A percentile compares a stretch with the other conserved stretches of the same genome.
These are phyloP conservation scores for Naganishia vaughanmartiniae DNA, from an alignment of 768 basidiomycete species.

Conservation along the genomic window DNA sequence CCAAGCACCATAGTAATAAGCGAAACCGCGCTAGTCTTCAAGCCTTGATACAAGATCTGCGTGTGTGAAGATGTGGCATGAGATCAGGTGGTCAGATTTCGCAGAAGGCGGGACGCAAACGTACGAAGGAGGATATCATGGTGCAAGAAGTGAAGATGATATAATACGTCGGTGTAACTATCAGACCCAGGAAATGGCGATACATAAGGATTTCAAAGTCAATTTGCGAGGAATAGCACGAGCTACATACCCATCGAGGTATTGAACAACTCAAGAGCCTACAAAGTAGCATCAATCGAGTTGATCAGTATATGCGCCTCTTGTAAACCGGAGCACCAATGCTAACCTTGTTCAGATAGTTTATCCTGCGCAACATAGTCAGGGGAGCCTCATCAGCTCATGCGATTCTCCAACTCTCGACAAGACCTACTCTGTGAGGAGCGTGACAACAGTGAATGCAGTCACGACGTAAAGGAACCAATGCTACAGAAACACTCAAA, in stretches of 20 bases:
- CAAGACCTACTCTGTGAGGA: conserved; percentile 59
- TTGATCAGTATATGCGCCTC: not conserved
- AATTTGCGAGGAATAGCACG: not conserved
- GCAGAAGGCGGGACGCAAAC: not conserved
- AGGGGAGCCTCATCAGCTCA: not conserved
- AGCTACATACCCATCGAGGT: conserved; percentile 52
- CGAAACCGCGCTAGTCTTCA: conserved; percentile 69
- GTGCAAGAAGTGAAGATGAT: conserved; percentile 55
- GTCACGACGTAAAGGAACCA: conserved; percentile 69
- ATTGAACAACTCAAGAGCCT: conserved; percentile 89
- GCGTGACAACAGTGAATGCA: conserved; percentile 75
- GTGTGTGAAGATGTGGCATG: not conserved
- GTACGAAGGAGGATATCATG: conserved; percentile 51
- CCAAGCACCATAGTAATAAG: conserved; percentile 88
- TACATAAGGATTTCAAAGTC: not conserved
- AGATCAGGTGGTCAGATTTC: not conserved
- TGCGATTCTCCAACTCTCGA: not conserved
- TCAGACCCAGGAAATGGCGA: too few species aligned
- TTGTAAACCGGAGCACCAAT: not conserved
- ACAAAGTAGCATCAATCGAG: too few species aligned
- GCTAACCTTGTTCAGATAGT: conserved; percentile 74
- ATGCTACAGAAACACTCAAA: conserved; percentile 26
- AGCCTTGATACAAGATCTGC: conserved; percentile 78
- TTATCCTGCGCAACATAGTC: conserved; percentile 72
- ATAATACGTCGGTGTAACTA: conserved; percentile 52